These are phyloP conservation scores for Naganishia vaughanmartiniae DNA, from an alignment of 768 basidiomycete species.

Conservation along the genomic window DNA sequence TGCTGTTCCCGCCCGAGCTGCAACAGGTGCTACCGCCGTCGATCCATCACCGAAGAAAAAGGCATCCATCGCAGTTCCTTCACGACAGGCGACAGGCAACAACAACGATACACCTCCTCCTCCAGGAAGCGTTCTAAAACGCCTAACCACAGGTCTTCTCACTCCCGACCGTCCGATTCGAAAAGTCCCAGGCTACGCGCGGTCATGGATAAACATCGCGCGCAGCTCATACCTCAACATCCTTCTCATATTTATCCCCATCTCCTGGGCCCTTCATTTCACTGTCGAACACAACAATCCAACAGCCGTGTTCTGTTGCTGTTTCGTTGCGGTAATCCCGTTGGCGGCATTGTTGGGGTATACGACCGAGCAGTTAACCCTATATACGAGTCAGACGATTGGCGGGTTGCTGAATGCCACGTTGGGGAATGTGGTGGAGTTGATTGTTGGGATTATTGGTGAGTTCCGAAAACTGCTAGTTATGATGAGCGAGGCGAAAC, in stretches of 20 bases:
- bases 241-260: constrained; percentile 58
- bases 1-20: no score
- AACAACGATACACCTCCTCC: background rate
- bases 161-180: constrained; percentile 46
- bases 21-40: no score
- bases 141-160: constrained; percentile 48
- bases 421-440: constrained; percentile 59
- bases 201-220: constrained; percentile 41
- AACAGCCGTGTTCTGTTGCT: constrained; percentile 58
- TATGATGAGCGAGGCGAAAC: no score
- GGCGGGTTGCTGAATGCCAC: constrained; percentile 62
- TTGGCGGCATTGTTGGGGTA: constrained; percentile 58
- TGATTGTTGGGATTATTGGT: constrained; percentile 54
- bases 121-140: constrained; percentile 36
- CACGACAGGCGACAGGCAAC: no score
- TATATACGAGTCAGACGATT: constrained; percentile 56
- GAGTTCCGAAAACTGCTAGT: no score
- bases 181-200: constrained; percentile 40
- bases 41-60: no score
- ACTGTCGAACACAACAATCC: constrained; percentile 44
- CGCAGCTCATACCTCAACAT: constrained; percentile 53
- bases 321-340: constrained; percentile 58
- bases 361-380: constrained; percentile 58
- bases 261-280: constrained; percentile 58
- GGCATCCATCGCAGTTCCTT: no score